Percentiles rank a stretch among this genome's conserved stretches.
Evolutionary conservation across 495 filamentous ascomycete genomes (phyloP).

Genomic region (Usnea hakonensis): DNA sequence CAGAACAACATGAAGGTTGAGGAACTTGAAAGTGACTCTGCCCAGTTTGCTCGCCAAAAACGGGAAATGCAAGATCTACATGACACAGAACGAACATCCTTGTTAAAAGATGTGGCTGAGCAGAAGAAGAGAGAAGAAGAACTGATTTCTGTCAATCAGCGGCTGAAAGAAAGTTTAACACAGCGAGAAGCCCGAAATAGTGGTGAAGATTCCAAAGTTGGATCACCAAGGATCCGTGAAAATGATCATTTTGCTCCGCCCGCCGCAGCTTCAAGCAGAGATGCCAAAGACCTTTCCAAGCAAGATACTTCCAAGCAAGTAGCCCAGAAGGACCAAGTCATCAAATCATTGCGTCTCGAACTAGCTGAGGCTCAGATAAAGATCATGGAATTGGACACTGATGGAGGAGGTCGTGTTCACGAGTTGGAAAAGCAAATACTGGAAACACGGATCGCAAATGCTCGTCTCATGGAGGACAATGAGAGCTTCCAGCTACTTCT

Average conservation of each 20-base stretch:
- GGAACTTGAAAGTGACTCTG: slow-evolving; percentile 66
- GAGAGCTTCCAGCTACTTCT: slow-evolving; percentile 94
- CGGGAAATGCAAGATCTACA: slow-evolving; percentile 85
- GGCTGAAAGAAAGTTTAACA: slow-evolving; percentile 77
- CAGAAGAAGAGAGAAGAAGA: slow-evolving; percentile 76
- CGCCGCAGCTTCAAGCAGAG: slow-evolving; percentile 66
- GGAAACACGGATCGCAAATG: slow-evolving; percentile 88
- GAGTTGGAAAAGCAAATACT: slow-evolving; percentile 83
- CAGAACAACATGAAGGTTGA: slow-evolving; percentile 77
- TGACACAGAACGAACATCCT: slow-evolving; percentile 77
- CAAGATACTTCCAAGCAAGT: slow-evolving; percentile 81
- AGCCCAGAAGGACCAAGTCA: slow-evolving; percentile 90
- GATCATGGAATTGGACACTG: slow-evolving; percentile 87
- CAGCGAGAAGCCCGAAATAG: slow-evolving; percentile 57
- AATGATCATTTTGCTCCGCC: slow-evolving; percentile 81
- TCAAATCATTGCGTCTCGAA: slow-evolving; percentile 84
- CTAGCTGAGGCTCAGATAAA: slow-evolving; percentile 93
- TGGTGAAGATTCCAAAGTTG: slow-evolving; percentile 54
- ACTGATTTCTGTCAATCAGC: slow-evolving; percentile 77
- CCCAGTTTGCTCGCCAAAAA: slow-evolving; percentile 68
- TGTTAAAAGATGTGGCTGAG: slow-evolving; percentile 87
- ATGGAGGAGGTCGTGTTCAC: slow-evolving; percentile 72
- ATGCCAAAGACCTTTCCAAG: slow-evolving; percentile 78
- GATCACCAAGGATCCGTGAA: slow-evolving; percentile 41
- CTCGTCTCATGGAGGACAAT: slow-evolving; percentile 94